Evolutionary conservation across 2,329 filamentous ascomycete genomes (phyloP), one percentile per base, ranked within the genome.

Genomic region (Esteya vermicola): DNA sequence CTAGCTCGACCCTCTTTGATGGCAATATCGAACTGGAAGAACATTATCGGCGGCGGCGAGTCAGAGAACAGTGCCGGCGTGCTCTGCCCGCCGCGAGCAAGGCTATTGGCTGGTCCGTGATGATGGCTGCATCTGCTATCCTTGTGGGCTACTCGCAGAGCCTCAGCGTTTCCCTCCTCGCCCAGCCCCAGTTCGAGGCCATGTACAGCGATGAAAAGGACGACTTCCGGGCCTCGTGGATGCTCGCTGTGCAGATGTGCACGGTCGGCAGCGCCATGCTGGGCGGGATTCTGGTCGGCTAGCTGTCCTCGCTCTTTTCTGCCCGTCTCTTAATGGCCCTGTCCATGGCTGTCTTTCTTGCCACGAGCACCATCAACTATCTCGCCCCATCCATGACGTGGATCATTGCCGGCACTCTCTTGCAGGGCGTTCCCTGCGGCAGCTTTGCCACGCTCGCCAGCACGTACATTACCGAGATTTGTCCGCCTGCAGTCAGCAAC

Each of bases 171-270:
- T 51, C 49, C 9, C 46, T 52, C 14, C 44, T 52, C 7, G 45
- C 47, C 0, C 50, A 50, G 34, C 47, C 49, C 3, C 47, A 51
- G 21, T 53, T 52, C 31, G 42, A 51, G 26, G 42, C 33, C 6
- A 42, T 48, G 20, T 58, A 53, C 32, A 56, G 55, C 2, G 32
- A 43, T 9, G 35, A 38, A 6, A 35, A 33, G 33, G 31, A 37
- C 12, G 44, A 47, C 36, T 47, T 47, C 19, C 25, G 39, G 2
- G 45, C 47, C 4, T 36, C 30, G 4, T 50, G 45, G 48, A 46
- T 48, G 46, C 37, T 47, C 10, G 48, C 41, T 1, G 43, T 47
- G 14, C 48, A 50, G 32, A 43, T 50, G 39, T 45, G 47, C 36
- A 40, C 35, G 1, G 47, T 50, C 0, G 47, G 47, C 20, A 46